Evolutionary conservation across 2,329 filamentous ascomycete species (phyloP).

Genomic region (Calonectria montana): DNA sequence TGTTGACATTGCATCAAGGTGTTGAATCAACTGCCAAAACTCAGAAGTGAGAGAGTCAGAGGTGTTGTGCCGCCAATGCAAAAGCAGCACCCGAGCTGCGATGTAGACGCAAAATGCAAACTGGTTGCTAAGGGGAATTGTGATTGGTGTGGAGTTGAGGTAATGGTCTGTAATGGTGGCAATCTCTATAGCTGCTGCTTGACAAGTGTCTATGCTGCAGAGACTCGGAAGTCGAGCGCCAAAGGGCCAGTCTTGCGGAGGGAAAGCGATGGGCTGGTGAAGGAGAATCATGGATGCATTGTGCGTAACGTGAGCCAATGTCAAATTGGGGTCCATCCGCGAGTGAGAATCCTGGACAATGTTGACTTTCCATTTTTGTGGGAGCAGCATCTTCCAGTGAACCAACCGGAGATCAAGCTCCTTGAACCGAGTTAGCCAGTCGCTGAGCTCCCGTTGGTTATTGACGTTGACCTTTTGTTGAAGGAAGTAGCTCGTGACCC

Average conservation of each 20-base stretch:
- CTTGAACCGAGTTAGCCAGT: slow-evolving; percentile 57
- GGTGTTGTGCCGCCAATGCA: slow-evolving; percentile 43
- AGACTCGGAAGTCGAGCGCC: slow-evolving; percentile 51
- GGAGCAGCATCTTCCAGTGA: slow-evolving; percentile 42
- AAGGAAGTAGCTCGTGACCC: slow-evolving; percentile 55
- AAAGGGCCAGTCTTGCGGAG: slow-evolving; percentile 47
- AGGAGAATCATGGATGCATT: slow-evolving; percentile 60
- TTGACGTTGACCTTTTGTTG: slow-evolving; percentile 53
- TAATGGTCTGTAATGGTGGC: slow-evolving; percentile 56
- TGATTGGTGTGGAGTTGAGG: slow-evolving; percentile 45
- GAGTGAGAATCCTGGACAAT: slow-evolving; percentile 19
- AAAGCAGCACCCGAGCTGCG: slow-evolving; percentile 52
- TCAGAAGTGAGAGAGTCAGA: slow-evolving; percentile 33
- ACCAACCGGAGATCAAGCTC: slow-evolving; percentile 57
- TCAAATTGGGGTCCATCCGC: slow-evolving; percentile 59
- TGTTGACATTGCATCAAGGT: slow-evolving; percentile 35
- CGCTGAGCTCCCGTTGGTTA: slow-evolving; percentile 49
- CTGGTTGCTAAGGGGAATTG: slow-evolving; percentile 46
- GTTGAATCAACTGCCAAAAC: slow-evolving; percentile 39
- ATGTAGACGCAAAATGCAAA: slow-evolving; percentile 58
- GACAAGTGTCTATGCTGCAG: slow-evolving; percentile 57
- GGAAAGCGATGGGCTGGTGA: slow-evolving; percentile 59
- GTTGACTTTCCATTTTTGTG: slow-evolving; percentile 37
- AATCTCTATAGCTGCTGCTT: slow-evolving; percentile 55
- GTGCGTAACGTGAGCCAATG: slow-evolving; percentile 59